Percentiles rank a stretch among this genome's conserved stretches.
Conservation (phyloP, 306 rosid genomes). For the Vigna nakashimae region DNA sequence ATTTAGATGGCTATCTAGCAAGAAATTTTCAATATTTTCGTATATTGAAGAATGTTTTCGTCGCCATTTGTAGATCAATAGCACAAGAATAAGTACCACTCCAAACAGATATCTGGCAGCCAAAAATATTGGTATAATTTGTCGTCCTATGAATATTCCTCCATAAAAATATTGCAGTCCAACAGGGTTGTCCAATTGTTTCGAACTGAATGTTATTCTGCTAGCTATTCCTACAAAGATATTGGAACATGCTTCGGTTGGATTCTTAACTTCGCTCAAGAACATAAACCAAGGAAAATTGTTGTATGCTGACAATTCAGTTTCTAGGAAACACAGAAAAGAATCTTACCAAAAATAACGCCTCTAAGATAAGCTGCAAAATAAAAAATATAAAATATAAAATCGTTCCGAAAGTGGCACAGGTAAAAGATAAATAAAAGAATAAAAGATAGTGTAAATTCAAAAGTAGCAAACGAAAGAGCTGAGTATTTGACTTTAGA, state of each 20-base stretch:
- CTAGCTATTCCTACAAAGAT: slow-evolving; percentile 8
- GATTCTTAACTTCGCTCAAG: background rate
- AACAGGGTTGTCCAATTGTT: slow-evolving; percentile 3
- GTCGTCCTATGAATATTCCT: background rate
- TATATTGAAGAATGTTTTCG: slow-evolving; percentile 38
- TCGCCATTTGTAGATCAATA: slow-evolving; percentile 39
- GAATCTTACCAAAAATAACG: slow-evolving; percentile 36
- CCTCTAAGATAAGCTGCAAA: slow-evolving; percentile 46
- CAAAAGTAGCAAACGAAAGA: background rate
- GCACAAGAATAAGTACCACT: background rate
- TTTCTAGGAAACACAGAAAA: background rate
- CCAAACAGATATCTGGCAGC: slow-evolving; percentile 24
- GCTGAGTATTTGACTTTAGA: background rate
- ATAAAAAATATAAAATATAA: slow-evolving; percentile 1
- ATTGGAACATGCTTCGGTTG: background rate
- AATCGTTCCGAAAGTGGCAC: background rate
- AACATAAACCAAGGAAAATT: background rate
- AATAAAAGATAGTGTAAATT: background rate
- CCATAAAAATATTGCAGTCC: background rate
- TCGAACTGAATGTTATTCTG: slow-evolving; percentile 17
- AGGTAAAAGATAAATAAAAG: background rate
- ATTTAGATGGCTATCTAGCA: slow-evolving; percentile 14
- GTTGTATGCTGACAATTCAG: background rate
- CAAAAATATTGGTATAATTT: background rate
- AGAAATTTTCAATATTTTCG: slow-evolving; percentile 29